A percentile compares a stretch with the other conserved stretches of the same genome.
Conservation (phyloP, 192 early-diverging fungal genomes). For the Coemansia sp. region DNA sequence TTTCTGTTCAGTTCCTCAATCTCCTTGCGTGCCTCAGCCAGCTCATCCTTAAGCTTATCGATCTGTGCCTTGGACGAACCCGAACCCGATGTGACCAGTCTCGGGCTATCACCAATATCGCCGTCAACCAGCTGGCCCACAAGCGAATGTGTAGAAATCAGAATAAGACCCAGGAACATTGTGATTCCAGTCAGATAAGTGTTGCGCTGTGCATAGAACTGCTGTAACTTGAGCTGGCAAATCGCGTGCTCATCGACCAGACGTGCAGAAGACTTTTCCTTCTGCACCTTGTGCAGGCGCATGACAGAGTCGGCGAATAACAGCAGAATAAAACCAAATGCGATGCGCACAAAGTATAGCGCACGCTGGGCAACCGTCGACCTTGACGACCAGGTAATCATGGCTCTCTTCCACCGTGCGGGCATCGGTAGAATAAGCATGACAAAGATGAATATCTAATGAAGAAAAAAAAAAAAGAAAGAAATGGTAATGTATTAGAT, state of each 20-base stretch:
- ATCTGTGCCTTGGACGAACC: conserved; percentile 30
- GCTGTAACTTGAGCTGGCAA: conserved; percentile 53
- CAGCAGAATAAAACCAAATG: conserved; percentile 49
- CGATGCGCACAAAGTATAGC: conserved; percentile 47
- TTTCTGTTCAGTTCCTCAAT: conserved; percentile 46
- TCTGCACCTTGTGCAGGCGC: conserved; percentile 43
- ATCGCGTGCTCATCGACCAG: conserved; percentile 49
- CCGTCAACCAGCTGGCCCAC: conserved; percentile 40
- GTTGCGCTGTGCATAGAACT: conserved; percentile 61
- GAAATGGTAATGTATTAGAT: neutral
- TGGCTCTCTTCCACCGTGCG: conserved; percentile 43
- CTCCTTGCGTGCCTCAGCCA: conserved; percentile 45
- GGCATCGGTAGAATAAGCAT: conserved; percentile 52
- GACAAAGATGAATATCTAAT: conserved; percentile 42
- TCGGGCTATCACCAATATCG: conserved; percentile 12
- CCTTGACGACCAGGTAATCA: conserved; percentile 43
- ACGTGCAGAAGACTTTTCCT: conserved; percentile 21
- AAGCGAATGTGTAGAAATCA: conserved; percentile 51
- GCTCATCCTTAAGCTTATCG: conserved; percentile 38
- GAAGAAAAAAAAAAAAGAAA: neutral
- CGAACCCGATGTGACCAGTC: conserved; percentile 22
- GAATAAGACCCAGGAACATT: conserved; percentile 56
- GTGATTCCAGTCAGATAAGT: conserved; percentile 59
- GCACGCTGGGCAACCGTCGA: conserved; percentile 33
- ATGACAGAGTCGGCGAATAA: conserved; percentile 52